Base-by-base conservation (phyloP, 257 asterid species). In the Capsicum chinense region DNA sequence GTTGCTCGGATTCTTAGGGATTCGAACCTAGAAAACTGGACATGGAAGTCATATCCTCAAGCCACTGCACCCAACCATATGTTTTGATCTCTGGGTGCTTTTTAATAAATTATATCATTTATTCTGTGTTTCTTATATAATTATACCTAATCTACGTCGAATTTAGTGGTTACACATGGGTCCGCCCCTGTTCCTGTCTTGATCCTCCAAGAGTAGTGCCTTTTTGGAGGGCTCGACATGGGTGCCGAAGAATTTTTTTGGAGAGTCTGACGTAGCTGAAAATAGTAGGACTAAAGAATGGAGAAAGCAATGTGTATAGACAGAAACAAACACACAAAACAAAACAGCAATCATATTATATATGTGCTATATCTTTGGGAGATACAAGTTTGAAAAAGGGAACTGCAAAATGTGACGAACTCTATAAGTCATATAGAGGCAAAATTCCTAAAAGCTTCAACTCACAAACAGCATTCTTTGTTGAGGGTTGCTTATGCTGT, bases 381-480 rank as follows among this genome's bases (percentile, higher is more conserved):
- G 89, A 81, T 86, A 83, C 84, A 85, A 87, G 76, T 85, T 80
- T 67, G 80, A 69, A 87, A 83, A 87, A 79, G 68, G 84, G 73
- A 87, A 85, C 86, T 85, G 83, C 84, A 48, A 83, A 83, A 83
- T 83, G 81, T 67, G 76, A 10, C 80, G 37, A 76, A 85, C 68
- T 78, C 69, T 67, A 62, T 84, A 47, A 60, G 69, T 73, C 17
- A 71, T 52, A 57, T 69, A 44, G 86, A 79, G 86, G 87, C 79
- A 57, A 83, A 87, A 63, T 6, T 82, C 47, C 87, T 88, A 86
- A 86, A 26, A 86, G 70, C 83, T 57, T 80, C 69, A 37, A 63
- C 60, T 67, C 63, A 79, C 76, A 73, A 63, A 73, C 89, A 76
- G 15, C 80, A 84, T 83, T 47, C 79, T 9, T 71, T 70, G 54